A percentile compares a stretch with the other conserved stretches of the same genome.
These are phyloP conservation scores for Cyberlindnera xishuangbannaensis DNA, from an alignment of 805 yeast species.

Conservation along the genomic window DNA sequence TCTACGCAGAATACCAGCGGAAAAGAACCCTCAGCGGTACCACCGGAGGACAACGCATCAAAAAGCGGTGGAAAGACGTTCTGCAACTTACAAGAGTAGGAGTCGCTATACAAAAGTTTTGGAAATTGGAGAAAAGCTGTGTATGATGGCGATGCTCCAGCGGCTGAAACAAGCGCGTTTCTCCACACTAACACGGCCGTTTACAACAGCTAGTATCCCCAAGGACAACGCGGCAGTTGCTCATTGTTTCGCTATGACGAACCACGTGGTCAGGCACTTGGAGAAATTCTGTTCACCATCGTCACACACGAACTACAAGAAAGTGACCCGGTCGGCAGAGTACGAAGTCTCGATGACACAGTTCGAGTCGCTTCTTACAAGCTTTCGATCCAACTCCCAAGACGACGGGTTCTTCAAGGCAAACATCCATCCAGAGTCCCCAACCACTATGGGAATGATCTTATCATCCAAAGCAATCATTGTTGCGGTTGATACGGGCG, in stretches of 20 bases:
- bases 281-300: background rate
- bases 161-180: too few species aligned
- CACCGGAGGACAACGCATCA: too few species aligned
- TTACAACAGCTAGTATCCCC: too few species aligned
- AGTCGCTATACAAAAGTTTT: too few species aligned
- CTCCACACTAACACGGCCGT: too few species aligned
- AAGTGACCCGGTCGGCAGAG: background rate
- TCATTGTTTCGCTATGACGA: background rate
- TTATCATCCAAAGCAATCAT: conserved; percentile 7
- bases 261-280: background rate
- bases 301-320: background rate
- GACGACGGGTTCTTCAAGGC: conserved; percentile 4
- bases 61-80: too few species aligned
- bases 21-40: too few species aligned
- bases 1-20: too few species aligned
- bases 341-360: background rate
- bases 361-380: conserved; percentile 1
- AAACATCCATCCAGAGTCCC: background rate
- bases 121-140: too few species aligned
- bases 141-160: too few species aligned
- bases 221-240: background rate
- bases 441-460: conserved; percentile 1
- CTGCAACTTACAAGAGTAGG: too few species aligned
- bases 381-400: conserved; percentile 4
- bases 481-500: conserved; percentile 13